phyloP scores from a whole-genome alignment of 2,329 filamentous ascomycete genomes.

The Cladosporium sp. region DNA sequence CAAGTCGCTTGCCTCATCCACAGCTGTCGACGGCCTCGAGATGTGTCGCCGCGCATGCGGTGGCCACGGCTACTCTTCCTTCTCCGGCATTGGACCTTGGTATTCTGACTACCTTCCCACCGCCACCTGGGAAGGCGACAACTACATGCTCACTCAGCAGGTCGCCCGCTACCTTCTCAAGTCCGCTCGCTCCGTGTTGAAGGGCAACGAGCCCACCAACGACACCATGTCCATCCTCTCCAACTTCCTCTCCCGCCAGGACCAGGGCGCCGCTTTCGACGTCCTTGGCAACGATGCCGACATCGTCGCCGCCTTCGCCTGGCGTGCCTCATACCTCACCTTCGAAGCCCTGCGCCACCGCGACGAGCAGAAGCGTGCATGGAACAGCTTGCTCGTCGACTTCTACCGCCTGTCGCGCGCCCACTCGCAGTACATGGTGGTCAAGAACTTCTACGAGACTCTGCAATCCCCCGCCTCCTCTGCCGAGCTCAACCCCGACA shows the following conservation, averaged over 20 bases:
- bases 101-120: constrained; percentile 73
- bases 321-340: constrained; percentile 69
- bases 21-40: constrained; percentile 70
- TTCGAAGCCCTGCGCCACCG: constrained; percentile 72
- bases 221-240: constrained; percentile 65
- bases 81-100: constrained; percentile 71
- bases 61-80: constrained; percentile 71
- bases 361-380: constrained; percentile 69
- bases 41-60: constrained; percentile 71
- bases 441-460: constrained; percentile 73
- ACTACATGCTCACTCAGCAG: constrained; percentile 79
- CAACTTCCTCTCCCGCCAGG: constrained; percentile 60
- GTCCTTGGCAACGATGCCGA: constrained; percentile 67
- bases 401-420: constrained; percentile 74
- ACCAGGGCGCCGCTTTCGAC: constrained; percentile 71
- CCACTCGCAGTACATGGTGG: constrained; percentile 71
- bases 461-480: constrained; percentile 54
- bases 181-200: constrained; percentile 66
- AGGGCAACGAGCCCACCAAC: constrained; percentile 60
- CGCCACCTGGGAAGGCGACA: constrained; percentile 71
- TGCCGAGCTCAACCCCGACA: constrained; percentile 55
- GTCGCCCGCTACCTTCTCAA: constrained; percentile 74
- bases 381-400: constrained; percentile 73
- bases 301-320: constrained; percentile 69
- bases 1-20: constrained; percentile 68